Base-by-base conservation (phyloP, 306 rosid species). In the Rubus parviflorus region DNA sequence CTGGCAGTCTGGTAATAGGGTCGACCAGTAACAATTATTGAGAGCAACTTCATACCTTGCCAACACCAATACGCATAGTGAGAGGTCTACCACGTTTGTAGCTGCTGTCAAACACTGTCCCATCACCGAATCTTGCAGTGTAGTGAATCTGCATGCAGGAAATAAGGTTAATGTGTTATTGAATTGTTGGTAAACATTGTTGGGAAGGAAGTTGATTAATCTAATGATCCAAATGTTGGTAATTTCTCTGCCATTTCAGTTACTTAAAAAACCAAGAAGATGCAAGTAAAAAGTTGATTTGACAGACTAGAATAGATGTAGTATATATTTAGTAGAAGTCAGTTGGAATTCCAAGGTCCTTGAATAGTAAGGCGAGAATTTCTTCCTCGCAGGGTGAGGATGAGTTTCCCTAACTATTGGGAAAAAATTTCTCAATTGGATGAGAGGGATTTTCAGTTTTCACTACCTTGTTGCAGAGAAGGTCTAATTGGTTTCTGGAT, bases 31-130 rank as follows among this genome's bases (percentile, higher is more conserved):
- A 40, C 5, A 38, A 30, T 45, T 10, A 62, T 5, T 20, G n/a
- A 46, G 38, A 8, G 22, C 23, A 75, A 56, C 49, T 56, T 63
- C 51, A 71, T 37, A 90, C 99, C 97, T 92, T 95, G 78, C 97
- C 99, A 78, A 83, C 96, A 42, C 99, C 99, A 77, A 90, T 82
- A 64, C 97, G 94, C 99, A 92, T 88, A 66, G 97, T 95, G 82
- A 95, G 93, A 82, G 96, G 89, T 76, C 99, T 89, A 65, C 66
- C 94, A 54, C 96, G 97, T 83, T 95, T 95, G 51, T 90, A 95
- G 85, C 89, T 92, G 81, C 97, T 95, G 81, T 92, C 99, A 75
- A 95, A 92, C 60, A 92, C 97, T 49, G 75, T 92, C 23, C 93
- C 97, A 81, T 95, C 97, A 41, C 72, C 88, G 22, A 92, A 95